Base-by-base conservation (phyloP, 352 stramenopile genomes). In the Phytophthora cajani region DNA sequence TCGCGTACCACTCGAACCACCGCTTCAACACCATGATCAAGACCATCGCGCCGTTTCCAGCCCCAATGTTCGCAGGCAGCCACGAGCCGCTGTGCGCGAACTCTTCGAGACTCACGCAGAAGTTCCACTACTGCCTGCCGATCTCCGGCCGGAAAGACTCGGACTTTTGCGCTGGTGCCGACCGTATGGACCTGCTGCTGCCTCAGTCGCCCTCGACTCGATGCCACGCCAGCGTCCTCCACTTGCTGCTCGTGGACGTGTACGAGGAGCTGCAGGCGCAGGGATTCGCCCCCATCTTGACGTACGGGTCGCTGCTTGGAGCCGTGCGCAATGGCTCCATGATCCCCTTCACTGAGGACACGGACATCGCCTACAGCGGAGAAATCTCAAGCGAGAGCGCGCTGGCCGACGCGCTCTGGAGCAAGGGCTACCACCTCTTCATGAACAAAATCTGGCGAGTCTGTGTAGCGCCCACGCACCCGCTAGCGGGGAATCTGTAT, bases 341-440 rank as follows among this genome's bases (percentile, higher is more conserved):
- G 19, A 82, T 85, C 53, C 69, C 79, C 5, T 87, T 80, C 71
- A 85, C 79, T 3, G 77, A 84, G 47, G 77, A 87, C 65, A 68
- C 63, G 11, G 79, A 87, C 52, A 49, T 87, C 12, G 77, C 70
- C 0, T 84, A 77, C 64, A 58, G 47, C 30, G 55, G 73, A 11
- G 17, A 55, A 5, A 51, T 64, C 7, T 12, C 27, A 1, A 27
- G n/a, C 46, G 55, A 33, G 17, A 36, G 52, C 44, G 19, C 54
- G 14, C 57, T 71, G 6, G 36, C 57, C 55, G 62, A 19, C 49
- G n/a, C 49, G 10, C 46, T 70, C 77, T 71, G 57, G 58, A 32
- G 23, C 16, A 80, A 80, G 59, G 79, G 79, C 14, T 87, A 87
- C 56, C 74, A 84, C 38, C 54, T 87, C 44, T 84, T 78, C 49